Percentiles rank a stretch among this genome's conserved stretches.
phyloP scores from a whole-genome alignment of 2,329 filamentous ascomycete species.

The Fusarium sp. region DNA sequence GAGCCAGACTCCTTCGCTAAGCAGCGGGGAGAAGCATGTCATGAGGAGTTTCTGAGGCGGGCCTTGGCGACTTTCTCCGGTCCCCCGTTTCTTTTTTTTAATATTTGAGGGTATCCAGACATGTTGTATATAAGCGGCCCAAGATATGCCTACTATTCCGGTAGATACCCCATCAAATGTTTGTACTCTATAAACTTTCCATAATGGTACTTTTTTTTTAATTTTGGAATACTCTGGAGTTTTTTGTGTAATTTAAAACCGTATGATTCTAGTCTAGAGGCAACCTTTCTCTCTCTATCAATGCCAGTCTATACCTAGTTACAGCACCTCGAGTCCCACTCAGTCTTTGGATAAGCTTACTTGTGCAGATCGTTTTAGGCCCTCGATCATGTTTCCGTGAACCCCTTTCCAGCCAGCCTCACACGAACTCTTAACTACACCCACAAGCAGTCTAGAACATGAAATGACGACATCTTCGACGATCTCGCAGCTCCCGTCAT shows the following conservation, averaged over 20 bases:
- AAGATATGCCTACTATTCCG: not conserved
- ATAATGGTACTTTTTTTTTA: not conserved
- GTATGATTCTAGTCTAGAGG: too few species aligned
- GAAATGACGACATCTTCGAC: constrained; percentile 66
- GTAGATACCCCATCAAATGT: constrained; percentile 5
- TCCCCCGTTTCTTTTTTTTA: not conserved
- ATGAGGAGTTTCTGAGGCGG: constrained; percentile 17
- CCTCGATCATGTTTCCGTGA: constrained; percentile 63
- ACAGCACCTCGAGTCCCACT: not conserved
- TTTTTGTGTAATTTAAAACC: too few species aligned
- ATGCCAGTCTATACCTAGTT: not conserved
- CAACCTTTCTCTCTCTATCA: too few species aligned
- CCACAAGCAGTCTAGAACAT: constrained; percentile 65
- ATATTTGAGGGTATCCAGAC: constrained; percentile 7
- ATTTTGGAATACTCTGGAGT: not conserved
- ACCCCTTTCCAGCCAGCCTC: constrained; percentile 67
- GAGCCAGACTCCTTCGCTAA: constrained; percentile 45
- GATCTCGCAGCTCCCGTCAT: constrained; percentile 57
- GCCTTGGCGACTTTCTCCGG: not conserved
- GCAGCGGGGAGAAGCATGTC: constrained; percentile 31
- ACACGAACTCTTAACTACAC: constrained; percentile 66
- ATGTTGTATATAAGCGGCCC: constrained; percentile 8
- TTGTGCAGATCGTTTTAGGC: constrained; percentile 50
- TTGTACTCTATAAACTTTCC: not conserved
- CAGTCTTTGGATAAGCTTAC: constrained; percentile 8